Base-by-base conservation (phyloP, 140 eudicot species). In the Cichorium intybus region DNA sequence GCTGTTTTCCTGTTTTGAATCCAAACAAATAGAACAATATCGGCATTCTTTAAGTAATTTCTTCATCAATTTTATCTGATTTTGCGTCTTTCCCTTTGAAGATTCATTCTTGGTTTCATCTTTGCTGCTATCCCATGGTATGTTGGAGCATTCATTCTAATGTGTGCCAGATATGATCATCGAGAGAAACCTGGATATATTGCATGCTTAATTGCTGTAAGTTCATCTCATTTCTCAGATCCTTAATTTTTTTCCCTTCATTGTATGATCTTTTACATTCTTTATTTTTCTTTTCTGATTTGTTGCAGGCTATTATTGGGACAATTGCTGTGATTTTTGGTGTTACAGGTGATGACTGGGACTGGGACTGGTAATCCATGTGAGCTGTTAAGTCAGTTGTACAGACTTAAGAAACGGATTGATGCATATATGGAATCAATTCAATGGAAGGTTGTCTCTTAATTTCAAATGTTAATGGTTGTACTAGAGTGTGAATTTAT, bases 161-260 rank as follows among this genome's bases (percentile, higher is more conserved):
- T 85, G 26, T 92, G 96, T 75, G 79, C 85, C 75, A 81, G 82
- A 74, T 62, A 73, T 50, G 96, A 91, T 68, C 91, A 78, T 47
- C 84, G 98, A 7, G 98, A 92, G 85, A 91, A 87, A 75, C 85
- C 97, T 39, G 97, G 97, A 73, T 91, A 87, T 48, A 70, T 87
- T 22, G 88, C 91, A 17, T 87, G 92, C 82, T 52, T 88, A 9
- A 74, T 92, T 70, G 96, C 92, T 77, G 98, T 92, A 85, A 85
- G 96, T n/a, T n/a, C n/a, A n/a, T 20, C 22, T 45, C 39, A 15
- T 60, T 50, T 70, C 52, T 51, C 57, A 14, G 18, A 16, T 63
- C 68, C 20, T 6, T 54, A 27, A n/a, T n/a, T n/a, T n/a, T n/a
- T n/a, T n/a, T n/a, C n/a, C n/a, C n/a, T n/a, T n/a, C n/a, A n/a